Conservation (phyloP, 2,329 filamentous ascomycete species). For the Aspergillus fumigatiaffinis region DNA sequence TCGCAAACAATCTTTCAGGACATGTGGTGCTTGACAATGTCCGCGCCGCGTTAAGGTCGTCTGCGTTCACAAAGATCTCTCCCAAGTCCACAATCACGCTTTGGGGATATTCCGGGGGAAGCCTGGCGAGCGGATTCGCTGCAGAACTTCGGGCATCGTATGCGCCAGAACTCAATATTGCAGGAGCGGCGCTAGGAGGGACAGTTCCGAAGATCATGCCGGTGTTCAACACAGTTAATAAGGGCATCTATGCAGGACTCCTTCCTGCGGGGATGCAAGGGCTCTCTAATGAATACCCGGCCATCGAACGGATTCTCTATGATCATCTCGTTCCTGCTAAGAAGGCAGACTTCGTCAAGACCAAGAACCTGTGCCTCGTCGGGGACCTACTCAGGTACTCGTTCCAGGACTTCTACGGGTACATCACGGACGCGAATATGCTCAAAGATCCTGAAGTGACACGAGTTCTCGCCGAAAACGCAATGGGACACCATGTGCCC, state of each 20-base stretch:
- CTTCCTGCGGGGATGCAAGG: constrained; percentile 29
- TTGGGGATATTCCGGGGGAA: constrained; percentile 57
- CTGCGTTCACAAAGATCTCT: constrained; percentile 27
- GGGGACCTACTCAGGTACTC: too few species aligned
- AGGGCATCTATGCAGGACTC: constrained; percentile 31
- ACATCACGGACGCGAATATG: too few species aligned
- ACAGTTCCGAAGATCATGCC: constrained; percentile 40
- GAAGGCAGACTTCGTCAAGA: constrained; percentile 17
- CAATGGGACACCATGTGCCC: too few species aligned
- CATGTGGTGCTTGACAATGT: constrained; percentile 44
- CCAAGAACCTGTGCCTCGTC: not conserved
- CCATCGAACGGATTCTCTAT: constrained; percentile 12
- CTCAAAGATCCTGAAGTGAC: too few species aligned
- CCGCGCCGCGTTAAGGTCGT: constrained; percentile 37
- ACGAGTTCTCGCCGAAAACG: too few species aligned
- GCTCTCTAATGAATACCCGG: constrained; percentile 24
- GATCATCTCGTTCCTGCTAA: constrained; percentile 15
- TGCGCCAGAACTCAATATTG: constrained; percentile 29
- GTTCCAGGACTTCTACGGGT: too few species aligned
- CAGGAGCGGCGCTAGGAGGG: constrained; percentile 50
- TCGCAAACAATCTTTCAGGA: constrained; percentile 40
- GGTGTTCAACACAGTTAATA: constrained; percentile 34
- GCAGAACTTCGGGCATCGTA: constrained; percentile 14
- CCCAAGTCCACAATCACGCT: constrained; percentile 37
- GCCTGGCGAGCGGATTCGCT: constrained; percentile 28